phyloP scores from a whole-genome alignment of 768 basidiomycete species.

The Phlebiopsis flavidoalba region DNA sequence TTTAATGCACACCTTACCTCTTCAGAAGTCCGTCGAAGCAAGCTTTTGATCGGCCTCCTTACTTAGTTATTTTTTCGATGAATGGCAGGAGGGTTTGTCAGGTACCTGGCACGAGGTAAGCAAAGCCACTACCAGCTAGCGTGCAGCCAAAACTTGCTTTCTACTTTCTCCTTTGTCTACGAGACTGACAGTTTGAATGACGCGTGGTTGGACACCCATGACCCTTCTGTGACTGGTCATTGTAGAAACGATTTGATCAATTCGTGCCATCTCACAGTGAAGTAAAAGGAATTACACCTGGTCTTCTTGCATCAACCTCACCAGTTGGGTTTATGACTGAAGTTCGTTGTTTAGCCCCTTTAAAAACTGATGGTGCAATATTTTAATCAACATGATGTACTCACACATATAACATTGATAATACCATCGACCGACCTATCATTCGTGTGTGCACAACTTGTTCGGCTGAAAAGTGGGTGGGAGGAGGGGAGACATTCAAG shows the following conservation, averaged over 20 bases:
- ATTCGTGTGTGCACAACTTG: constrained; percentile 74
- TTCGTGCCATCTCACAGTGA: constrained; percentile 87
- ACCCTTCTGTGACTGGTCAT: too few species aligned
- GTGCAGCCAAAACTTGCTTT: constrained; percentile 9
- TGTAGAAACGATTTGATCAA: too few species aligned
- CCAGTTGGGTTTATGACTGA: constrained; percentile 67
- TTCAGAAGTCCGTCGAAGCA: constrained; percentile 50
- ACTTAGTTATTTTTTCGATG: constrained; percentile 59
- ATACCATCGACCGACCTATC: constrained; percentile 56
- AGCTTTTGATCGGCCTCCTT: constrained; percentile 45
- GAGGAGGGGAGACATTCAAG: constrained; percentile 75
- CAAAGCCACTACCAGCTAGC: not conserved
- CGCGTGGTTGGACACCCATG: too few species aligned
- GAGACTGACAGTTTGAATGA: too few species aligned
- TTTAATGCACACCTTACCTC: constrained; percentile 39
- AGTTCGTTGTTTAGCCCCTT: constrained; percentile 70
- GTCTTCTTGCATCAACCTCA: too few species aligned
- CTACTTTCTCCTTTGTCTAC: constrained; percentile 54
- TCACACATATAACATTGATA: not conserved
- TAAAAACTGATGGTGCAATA: constrained; percentile 49
- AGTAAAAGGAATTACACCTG: too few species aligned
- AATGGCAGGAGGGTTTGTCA: constrained; percentile 51
- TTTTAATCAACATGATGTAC: not conserved
- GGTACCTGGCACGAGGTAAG: constrained; percentile 45
- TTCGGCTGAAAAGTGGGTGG: constrained; percentile 87